These are phyloP conservation scores for Crotalaria pallida DNA, from an alignment of 306 rosid genomes.

Conservation along the genomic window DNA sequence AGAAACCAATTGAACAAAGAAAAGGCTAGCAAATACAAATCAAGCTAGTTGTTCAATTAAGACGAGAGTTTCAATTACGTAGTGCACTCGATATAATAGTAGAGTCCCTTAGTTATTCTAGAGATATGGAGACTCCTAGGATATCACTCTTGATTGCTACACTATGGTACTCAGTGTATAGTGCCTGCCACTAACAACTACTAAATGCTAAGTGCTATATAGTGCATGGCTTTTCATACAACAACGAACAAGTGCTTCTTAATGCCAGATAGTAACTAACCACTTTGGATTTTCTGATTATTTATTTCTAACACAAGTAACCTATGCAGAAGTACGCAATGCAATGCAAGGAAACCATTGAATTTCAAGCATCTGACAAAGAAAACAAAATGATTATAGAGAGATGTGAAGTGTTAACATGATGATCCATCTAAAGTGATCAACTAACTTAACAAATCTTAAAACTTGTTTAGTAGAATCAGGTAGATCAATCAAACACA, in stretches of 20 bases:
- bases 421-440: slow-evolving; percentile 1
- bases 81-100: no score
- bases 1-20: neutral
- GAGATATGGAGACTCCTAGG: no score
- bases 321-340: neutral
- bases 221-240: no score
- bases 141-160: no score
- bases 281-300: no score
- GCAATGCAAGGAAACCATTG: slow-evolving; percentile 10
- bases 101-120: no score
- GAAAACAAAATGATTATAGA: neutral
- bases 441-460: slow-evolving; percentile 3
- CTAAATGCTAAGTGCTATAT: no score
- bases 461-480: neutral
- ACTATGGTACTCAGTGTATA: no score
- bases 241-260: no score
- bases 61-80: no score
- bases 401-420: neutral
- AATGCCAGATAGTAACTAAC: no score
- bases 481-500: slow-evolving; percentile 20
- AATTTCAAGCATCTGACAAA: neutral
- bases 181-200: no score
- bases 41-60: neutral
- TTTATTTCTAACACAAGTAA: neutral
- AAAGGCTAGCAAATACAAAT: neutral